Evolutionary conservation across 495 filamentous ascomycete genomes (phyloP), one percentile per base, ranked within the genome.

Genomic region (Pseudevernia furfuracea): DNA sequence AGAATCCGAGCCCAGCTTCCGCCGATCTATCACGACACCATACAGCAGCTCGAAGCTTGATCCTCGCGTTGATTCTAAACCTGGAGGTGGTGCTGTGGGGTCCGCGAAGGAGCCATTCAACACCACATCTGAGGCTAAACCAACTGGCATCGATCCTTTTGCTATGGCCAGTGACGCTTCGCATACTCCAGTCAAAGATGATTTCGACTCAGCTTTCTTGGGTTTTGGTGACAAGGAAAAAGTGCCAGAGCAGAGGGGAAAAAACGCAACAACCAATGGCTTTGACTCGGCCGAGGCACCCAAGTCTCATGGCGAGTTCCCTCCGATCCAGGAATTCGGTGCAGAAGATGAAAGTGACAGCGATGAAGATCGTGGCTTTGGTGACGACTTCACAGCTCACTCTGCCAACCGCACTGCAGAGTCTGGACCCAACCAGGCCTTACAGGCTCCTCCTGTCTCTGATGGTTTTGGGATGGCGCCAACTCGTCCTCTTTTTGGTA

Each of bases 301-400:
- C 32, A 66, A 72, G 61, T 62, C 74, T 67, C 38, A 72, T 17
- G 73, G 74, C n/a, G 94, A 97, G 71, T 97, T 97, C 76, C 95
- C 95, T 41, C 94, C 94, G 2, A 96, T 97, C 63, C 87, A 86
- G 44, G 92, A 96, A 69, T 72, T 96, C 41, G 86, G 87, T 52
- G 71, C 71, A n/a, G 80, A 87, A 58, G 90, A 94, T 66, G 91
- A 93, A 19, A 84, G 82, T 38, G 91, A 92, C 41, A 91, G 88
- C 64, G 90, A 87, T n/a, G 87, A 82, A 68, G 90, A 89, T 48
- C 86, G 79, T 53, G 89, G 92, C 0, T 98, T 97, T 71, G 92
- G 92, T 62, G 93, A 98, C 71, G 87, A 96, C 70, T 97, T 97
- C 69, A 86, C 89, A 5, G 84, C 89, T 55, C 81, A 81, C 23